Percentiles rank a stretch among this genome's conserved stretches.
Conservation (phyloP, 495 filamentous ascomycete genomes). For the Umbilicaria muhlenbergii region DNA sequence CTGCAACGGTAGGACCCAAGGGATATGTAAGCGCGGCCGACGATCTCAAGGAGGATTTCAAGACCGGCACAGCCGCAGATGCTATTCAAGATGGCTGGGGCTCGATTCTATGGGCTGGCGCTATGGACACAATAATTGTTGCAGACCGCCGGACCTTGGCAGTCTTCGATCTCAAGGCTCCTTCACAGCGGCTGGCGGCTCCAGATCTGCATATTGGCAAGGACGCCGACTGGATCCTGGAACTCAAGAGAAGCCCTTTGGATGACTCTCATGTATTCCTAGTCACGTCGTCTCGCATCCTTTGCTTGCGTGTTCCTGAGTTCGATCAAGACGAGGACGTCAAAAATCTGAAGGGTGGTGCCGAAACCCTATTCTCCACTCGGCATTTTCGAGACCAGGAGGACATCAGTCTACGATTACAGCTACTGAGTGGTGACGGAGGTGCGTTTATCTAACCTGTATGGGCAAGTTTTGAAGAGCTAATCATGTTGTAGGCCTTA, state of each 20-base stretch:
- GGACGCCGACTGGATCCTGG: slow-evolving; percentile 37
- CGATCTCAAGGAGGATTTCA: background rate
- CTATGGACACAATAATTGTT: slow-evolving; percentile 29
- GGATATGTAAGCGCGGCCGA: background rate
- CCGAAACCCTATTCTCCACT: slow-evolving; percentile 21
- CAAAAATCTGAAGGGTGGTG: slow-evolving; percentile 5
- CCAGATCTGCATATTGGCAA: slow-evolving; percentile 23
- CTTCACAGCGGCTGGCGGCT: slow-evolving; percentile 8
- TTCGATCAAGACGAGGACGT: slow-evolving; percentile 2
- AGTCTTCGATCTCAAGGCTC: slow-evolving; percentile 23
- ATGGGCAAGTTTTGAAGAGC: background rate
- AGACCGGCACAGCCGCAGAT: background rate
- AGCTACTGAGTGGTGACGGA: slow-evolving; percentile 17
- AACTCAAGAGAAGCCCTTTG: slow-evolving; percentile 29
- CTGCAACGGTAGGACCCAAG: slow-evolving; percentile 10
- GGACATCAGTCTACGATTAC: slow-evolving; percentile 27
- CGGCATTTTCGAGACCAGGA: slow-evolving; percentile 29
- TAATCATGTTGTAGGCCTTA: slow-evolving; percentile 12
- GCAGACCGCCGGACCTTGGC: slow-evolving; percentile 25
- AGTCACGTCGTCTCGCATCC: slow-evolving; percentile 32
- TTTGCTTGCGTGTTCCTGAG: slow-evolving; percentile 22
- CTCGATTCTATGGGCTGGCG: slow-evolving; percentile 31
- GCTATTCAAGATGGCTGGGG: slow-evolving; percentile 34
- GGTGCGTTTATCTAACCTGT: slow-evolving; percentile 12
- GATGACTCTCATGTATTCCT: slow-evolving; percentile 36